Conservation (phyloP, 768 basidiomycete species). For the Porphyrellus cyaneotinctus region DNA sequence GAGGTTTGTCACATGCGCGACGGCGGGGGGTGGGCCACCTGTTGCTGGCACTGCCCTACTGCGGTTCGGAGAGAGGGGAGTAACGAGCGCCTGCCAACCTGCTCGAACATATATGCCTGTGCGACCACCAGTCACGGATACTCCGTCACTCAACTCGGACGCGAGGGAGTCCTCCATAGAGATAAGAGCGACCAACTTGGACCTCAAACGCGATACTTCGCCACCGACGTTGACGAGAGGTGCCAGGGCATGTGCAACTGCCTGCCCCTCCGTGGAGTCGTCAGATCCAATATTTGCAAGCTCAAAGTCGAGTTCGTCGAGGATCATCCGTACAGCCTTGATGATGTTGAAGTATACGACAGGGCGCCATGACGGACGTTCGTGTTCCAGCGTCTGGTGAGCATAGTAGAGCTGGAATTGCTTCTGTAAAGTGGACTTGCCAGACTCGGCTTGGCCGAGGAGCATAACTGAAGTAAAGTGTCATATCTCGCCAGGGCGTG, state of each 20-base stretch:
- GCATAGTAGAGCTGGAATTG: slow-evolving; percentile 83
- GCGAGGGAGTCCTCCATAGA: slow-evolving; percentile 66
- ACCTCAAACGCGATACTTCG: slow-evolving; percentile 52
- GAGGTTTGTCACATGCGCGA: slow-evolving; percentile 45
- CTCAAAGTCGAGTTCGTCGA: slow-evolving; percentile 66
- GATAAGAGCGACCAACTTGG: slow-evolving; percentile 57
- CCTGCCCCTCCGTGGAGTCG: slow-evolving; percentile 29
- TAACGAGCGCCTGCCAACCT: slow-evolving; percentile 66
- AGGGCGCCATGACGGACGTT: slow-evolving; percentile 72
- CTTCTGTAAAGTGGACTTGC: slow-evolving; percentile 81
- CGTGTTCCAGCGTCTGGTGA: slow-evolving; percentile 61
- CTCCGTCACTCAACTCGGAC: slow-evolving; percentile 62
- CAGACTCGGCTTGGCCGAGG: slow-evolving; percentile 76
- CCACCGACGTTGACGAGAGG: slow-evolving; percentile 34
- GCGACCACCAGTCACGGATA: slow-evolving; percentile 56
- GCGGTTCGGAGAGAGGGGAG: slow-evolving; percentile 38
- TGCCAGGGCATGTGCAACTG: slow-evolving; percentile 29
- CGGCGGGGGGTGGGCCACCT: slow-evolving; percentile 27
- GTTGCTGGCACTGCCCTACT: slow-evolving; percentile 38
- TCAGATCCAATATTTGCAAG: slow-evolving; percentile 34
- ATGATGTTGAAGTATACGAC: slow-evolving; percentile 83
- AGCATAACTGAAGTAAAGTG: slow-evolving; percentile 52
- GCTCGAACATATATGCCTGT: slow-evolving; percentile 63
- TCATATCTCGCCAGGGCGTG: neutral
- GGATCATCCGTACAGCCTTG: slow-evolving; percentile 70